Conservation (phyloP, 2,329 filamentous ascomycete species). For the Penicillium sclerotiorum region DNA sequence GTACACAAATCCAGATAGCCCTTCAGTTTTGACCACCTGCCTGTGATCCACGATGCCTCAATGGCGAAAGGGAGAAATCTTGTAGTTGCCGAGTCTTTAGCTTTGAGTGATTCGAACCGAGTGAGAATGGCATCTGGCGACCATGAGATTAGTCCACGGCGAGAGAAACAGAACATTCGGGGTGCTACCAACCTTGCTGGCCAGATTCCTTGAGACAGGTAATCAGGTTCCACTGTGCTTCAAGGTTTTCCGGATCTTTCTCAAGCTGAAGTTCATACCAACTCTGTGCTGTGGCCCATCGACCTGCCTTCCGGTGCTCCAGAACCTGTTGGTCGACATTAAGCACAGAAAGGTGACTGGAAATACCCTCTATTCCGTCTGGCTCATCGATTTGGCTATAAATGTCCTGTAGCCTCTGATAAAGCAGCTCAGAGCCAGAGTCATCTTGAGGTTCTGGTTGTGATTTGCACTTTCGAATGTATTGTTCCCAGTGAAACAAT, state of each 20-base stretch:
- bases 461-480: constrained; percentile 65
- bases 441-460: constrained; percentile 52
- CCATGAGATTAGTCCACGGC: background rate
- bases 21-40: constrained; percentile 75
- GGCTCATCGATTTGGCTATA: constrained; percentile 98
- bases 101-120: constrained; percentile 76
- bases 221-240: constrained; percentile 80
- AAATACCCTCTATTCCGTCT: constrained; percentile 93
- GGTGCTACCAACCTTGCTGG: constrained; percentile 70
- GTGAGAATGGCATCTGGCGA: constrained; percentile 76
- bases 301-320: constrained; percentile 87
- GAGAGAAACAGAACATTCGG: background rate
- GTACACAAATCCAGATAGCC: constrained; percentile 59
- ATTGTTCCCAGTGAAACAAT: constrained; percentile 91
- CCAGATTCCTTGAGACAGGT: constrained; percentile 93
- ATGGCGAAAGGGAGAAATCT: constrained; percentile 79
- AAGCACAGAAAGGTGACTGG: constrained; percentile 80
- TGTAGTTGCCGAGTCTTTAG: constrained; percentile 54
- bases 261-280: constrained; percentile 95
- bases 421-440: constrained; percentile 62
- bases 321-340: constrained; percentile 92
- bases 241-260: constrained; percentile 73
- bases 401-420: constrained; percentile 83
- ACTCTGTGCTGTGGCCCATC: constrained; percentile 92
- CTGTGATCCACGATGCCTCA: constrained; percentile 89